A percentile compares a stretch with the other conserved stretches of the same genome.
Conservation (phyloP, 306 rosid genomes). For the Cicer bijugum region DNA sequence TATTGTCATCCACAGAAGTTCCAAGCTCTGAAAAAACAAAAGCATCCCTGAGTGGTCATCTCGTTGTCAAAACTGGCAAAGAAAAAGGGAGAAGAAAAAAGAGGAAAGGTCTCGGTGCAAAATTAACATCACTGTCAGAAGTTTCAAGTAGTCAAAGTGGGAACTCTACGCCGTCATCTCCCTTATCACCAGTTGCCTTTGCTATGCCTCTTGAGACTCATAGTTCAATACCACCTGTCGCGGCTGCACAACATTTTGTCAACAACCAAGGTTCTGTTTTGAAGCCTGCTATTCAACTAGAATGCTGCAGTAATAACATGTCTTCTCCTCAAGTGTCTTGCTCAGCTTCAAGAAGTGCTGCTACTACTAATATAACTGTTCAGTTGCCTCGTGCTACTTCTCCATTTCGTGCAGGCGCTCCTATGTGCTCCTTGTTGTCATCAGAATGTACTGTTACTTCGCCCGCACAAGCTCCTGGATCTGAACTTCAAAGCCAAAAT, state of each 20-base stretch:
- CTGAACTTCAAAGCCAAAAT: constrained; percentile 52
- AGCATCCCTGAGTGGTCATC: constrained; percentile 55
- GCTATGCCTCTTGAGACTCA: constrained; percentile 52
- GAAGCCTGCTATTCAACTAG: constrained; percentile 43
- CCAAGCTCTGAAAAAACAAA: constrained; percentile 51
- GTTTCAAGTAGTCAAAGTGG: constrained; percentile 98
- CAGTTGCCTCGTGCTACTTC: constrained; percentile 59
- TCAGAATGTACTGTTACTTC: constrained; percentile 55
- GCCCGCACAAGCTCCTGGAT: constrained; percentile 81
- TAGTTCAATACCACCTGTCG: constrained; percentile 45
- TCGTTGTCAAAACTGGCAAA: constrained; percentile 70
- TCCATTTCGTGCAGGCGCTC: constrained; percentile 51
- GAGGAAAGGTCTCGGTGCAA: constrained; percentile 66
- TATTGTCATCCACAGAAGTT: constrained; percentile 38
- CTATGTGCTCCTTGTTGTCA: constrained; percentile 42
- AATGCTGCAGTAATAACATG: constrained; percentile 31
- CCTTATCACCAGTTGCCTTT: constrained; percentile 66
- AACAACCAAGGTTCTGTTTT: constrained; percentile 44
- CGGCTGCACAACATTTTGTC: constrained; percentile 43
- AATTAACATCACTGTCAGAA: constrained; percentile 62
- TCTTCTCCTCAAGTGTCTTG: constrained; percentile 50
- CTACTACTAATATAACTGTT: constrained; percentile 46
- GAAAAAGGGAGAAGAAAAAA: constrained; percentile 77
- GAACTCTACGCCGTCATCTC: constrained; percentile 95
- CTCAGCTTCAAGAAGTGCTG: constrained; percentile 45